phyloP scores from a whole-genome alignment of 495 filamentous ascomycete species.

The Bathelium albidoporum region DNA sequence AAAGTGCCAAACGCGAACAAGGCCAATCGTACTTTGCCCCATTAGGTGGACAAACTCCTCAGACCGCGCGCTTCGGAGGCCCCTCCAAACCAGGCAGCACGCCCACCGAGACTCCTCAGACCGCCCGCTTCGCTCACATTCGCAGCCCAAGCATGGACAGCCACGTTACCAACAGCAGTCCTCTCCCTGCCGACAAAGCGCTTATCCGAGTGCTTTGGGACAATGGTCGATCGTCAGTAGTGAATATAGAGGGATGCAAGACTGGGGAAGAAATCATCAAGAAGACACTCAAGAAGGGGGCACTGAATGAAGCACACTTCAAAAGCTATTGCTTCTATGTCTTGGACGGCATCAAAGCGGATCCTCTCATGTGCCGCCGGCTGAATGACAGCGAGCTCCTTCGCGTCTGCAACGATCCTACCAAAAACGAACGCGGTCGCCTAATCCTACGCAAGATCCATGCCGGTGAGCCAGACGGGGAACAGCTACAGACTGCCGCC shows the following conservation, averaged over 20 bases:
- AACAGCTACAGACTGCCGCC: conserved; percentile 72
- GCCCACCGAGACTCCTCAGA: conserved; percentile 30
- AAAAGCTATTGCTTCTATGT: conserved; percentile 40
- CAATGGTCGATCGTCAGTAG: conserved; percentile 75
- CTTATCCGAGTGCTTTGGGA: conserved; percentile 81
- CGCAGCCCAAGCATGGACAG: conserved; percentile 67
- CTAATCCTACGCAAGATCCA: conserved; percentile 85
- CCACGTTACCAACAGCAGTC: conserved; percentile 47
- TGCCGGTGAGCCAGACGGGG: conserved; percentile 68
- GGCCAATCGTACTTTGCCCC: conserved; percentile 34
- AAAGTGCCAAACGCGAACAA: conserved; percentile 41
- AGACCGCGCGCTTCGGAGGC: conserved; percentile 2
- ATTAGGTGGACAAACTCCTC: conserved; percentile 2
- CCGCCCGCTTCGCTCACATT: conserved; percentile 39
- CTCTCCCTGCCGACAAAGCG: conserved; percentile 65
- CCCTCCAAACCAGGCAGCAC: conserved; percentile 11
- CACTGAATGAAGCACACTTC: conserved; percentile 35
- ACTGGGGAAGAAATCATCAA: conserved; percentile 84
- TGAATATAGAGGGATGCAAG: conserved; percentile 80
- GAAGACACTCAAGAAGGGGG: conserved; percentile 73
- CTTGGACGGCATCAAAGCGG: conserved; percentile 71
- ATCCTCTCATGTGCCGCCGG: conserved; percentile 63
- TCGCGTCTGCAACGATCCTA: conserved; percentile 66
- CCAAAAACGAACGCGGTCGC: conserved; percentile 69
- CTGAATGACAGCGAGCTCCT: conserved; percentile 78